Conservation (phyloP, 1,139 yeast genomes). For the Yarrowia galli region DNA sequence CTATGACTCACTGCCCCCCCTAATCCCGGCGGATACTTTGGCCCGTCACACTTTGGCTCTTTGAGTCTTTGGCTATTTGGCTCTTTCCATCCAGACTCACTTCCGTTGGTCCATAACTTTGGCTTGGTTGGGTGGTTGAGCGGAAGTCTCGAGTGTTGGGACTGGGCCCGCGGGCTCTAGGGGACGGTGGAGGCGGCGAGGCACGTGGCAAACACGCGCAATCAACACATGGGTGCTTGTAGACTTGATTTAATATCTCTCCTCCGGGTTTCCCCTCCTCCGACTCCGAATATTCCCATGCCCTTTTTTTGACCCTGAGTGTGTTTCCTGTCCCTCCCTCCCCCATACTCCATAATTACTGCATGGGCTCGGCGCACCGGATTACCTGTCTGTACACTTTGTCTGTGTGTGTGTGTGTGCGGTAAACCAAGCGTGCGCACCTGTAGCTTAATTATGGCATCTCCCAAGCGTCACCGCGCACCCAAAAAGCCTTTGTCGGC, state of each 20-base stretch:
- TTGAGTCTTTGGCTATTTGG: neutral
- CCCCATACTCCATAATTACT: neutral
- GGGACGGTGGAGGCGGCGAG: neutral
- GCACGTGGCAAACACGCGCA: neutral
- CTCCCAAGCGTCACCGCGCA: neutral
- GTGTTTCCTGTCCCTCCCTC: no score
- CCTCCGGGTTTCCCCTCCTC: neutral
- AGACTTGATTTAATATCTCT: neutral
- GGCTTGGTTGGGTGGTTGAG: conserved; percentile 26
- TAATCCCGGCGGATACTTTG: conserved; percentile 11
- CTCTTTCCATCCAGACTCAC: neutral
- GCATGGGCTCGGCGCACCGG: conserved; percentile 33
- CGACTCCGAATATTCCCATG: neutral
- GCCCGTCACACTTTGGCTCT: neutral
- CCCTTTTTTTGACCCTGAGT: no score
- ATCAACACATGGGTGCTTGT: neutral
- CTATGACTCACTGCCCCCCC: neutral
- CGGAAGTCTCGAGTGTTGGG: conserved; percentile 1
- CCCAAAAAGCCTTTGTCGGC: neutral
- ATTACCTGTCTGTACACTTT: conserved; percentile 18
- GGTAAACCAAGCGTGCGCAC: no score
- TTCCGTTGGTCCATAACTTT: conserved; percentile 37
- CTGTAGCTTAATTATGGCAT: conserved; percentile 3
- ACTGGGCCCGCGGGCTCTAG: neutral
- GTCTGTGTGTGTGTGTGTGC: no score